Evolutionary conservation across 352 stramenopile genomes (phyloP).

Genomic region (Phytophthora pinifolia): DNA sequence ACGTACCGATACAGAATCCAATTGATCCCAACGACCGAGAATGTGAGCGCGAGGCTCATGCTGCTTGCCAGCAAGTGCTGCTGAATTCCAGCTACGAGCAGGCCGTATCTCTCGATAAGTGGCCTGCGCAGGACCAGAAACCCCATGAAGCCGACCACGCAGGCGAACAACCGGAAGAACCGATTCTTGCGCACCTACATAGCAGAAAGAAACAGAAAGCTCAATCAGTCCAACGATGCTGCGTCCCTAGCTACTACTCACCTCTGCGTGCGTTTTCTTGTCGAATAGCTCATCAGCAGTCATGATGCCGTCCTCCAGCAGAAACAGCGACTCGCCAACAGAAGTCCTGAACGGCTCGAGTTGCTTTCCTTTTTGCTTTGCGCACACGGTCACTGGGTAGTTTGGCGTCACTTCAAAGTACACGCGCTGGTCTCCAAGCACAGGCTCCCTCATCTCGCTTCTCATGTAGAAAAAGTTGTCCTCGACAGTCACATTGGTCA

Average conservation of each 20-base stretch:
- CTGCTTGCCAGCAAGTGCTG: conserved; percentile 46
- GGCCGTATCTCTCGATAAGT: conserved; percentile 35
- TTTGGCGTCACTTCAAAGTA: conserved; percentile 64
- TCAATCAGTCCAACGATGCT: too few relatives aligned
- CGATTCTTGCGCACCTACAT: conserved; percentile 57
- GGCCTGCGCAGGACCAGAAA: conserved; percentile 56
- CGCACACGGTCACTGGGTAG: conserved; percentile 72
- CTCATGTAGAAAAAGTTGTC: conserved; percentile 61
- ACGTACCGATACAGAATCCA: conserved; percentile 60
- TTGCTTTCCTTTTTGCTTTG: conserved; percentile 23
- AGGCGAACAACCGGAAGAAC: conserved; percentile 65
- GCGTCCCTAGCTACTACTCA: conserved; percentile 12
- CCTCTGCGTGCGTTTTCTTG: conserved; percentile 44
- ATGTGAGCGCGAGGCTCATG: conserved; percentile 52
- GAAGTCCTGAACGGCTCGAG: conserved; percentile 46
- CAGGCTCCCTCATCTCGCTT: conserved; percentile 16
- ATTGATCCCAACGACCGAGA: conserved; percentile 40
- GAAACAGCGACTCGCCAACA: conserved; percentile 46
- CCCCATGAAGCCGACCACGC: conserved; percentile 63
- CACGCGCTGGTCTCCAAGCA: conserved; percentile 63
- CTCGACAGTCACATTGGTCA: conserved; percentile 54
- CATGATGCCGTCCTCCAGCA: conserved; percentile 66
- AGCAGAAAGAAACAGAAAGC: neutral
- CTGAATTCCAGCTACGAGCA: conserved; percentile 35
- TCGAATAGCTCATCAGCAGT: conserved; percentile 48